phyloP scores from a whole-genome alignment of 192 early-diverging fungal species.

The Coemansia sp. region DNA sequence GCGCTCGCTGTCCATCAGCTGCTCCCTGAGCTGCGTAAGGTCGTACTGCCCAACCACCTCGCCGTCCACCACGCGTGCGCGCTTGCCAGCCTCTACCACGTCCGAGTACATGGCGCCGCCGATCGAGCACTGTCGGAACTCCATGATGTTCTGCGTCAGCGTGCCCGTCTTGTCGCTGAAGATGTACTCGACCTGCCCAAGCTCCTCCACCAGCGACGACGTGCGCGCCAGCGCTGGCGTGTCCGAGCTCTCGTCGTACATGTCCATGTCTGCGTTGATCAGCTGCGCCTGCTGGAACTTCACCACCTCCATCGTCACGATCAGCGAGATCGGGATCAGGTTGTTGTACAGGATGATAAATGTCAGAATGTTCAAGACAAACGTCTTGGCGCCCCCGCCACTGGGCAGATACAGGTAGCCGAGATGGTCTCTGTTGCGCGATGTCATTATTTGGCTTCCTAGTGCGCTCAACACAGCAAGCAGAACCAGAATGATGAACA shows the following conservation, averaged over 20 bases:
- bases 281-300: slow-evolving; percentile 87
- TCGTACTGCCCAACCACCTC: slow-evolving; percentile 64
- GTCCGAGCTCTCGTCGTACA: slow-evolving; percentile 92
- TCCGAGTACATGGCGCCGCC: slow-evolving; percentile 90
- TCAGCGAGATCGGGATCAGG: slow-evolving; percentile 96
- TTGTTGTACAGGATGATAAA: slow-evolving; percentile 99
- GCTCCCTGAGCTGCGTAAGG: slow-evolving; percentile 62
- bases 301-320: slow-evolving; percentile 98
- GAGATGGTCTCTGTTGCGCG: slow-evolving; percentile 47
- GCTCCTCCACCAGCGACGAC: slow-evolving; percentile 91
- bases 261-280: slow-evolving; percentile 92
- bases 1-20: slow-evolving; percentile 55
- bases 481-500: slow-evolving; percentile 82
- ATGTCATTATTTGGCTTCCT: slow-evolving; percentile 69
- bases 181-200: slow-evolving; percentile 96
- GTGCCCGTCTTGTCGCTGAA: slow-evolving; percentile 96
- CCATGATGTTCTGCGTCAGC: slow-evolving; percentile 86
- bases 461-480: slow-evolving; percentile 86
- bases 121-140: slow-evolving; percentile 86
- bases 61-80: slow-evolving; percentile 72
- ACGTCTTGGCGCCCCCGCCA: slow-evolving; percentile 56
- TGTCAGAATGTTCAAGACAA: slow-evolving; percentile 90
- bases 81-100: slow-evolving; percentile 85
- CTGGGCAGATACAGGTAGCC: slow-evolving; percentile 48
- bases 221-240: slow-evolving; percentile 91